phyloP scores from a whole-genome alignment of 2,329 filamentous ascomycete genomes.

The Tympanopsis confertula region DNA sequence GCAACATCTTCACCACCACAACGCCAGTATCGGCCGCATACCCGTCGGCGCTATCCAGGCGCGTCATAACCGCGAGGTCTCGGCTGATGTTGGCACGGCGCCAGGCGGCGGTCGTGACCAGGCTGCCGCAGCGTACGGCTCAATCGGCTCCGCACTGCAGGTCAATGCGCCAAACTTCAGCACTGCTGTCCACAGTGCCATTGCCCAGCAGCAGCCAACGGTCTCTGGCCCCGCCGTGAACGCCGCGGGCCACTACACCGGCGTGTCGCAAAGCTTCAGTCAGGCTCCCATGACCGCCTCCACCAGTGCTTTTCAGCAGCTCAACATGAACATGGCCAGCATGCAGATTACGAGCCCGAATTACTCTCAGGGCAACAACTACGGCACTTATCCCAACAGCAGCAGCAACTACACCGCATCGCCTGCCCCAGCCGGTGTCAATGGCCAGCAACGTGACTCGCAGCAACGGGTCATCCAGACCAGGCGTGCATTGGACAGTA shows the following conservation, averaged over 20 bases:
- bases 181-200: conserved; percentile 32
- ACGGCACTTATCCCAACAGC: too few relatives aligned
- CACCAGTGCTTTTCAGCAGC: not conserved
- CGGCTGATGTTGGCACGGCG: conserved; percentile 28
- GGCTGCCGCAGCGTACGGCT: conserved; percentile 36
- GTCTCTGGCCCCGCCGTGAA: not conserved
- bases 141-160: conserved; percentile 64
- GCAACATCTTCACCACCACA: conserved; percentile 57
- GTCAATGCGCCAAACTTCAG: conserved; percentile 72
- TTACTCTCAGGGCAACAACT: not conserved
- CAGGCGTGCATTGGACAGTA: not conserved
- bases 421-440: not conserved
- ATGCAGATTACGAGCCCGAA: not conserved
- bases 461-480: not conserved
- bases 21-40: conserved; percentile 71
- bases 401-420: too few relatives aligned
- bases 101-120: not conserved
- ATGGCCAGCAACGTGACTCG: not conserved
- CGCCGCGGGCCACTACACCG: not conserved
- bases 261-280: not conserved
- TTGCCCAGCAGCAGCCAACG: not conserved
- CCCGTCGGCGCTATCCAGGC: conserved; percentile 53
- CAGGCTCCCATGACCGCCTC: not conserved
- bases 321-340: not conserved
- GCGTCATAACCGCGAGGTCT: conserved; percentile 65